These are phyloP conservation scores for Acanthamoeba culbertsoni DNA, from an alignment of 208 protist genomes.

Conservation along the genomic window DNA sequence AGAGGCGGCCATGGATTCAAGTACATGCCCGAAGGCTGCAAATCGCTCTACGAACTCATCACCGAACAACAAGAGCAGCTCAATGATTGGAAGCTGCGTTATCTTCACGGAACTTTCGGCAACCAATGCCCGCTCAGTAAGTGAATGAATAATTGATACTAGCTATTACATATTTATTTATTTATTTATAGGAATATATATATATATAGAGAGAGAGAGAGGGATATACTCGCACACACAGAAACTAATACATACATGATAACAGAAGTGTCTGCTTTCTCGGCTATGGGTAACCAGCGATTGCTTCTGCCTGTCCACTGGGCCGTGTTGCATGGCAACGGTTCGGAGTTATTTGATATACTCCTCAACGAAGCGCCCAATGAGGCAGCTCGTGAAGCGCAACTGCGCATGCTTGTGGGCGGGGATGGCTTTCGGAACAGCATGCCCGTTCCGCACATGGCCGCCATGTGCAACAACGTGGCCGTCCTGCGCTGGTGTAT, in stretches of 20 bases:
- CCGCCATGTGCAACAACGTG: neutral
- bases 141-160: neutral
- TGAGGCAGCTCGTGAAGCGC: neutral
- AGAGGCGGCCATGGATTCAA: neutral
- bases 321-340: neutral
- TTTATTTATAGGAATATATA: neutral
- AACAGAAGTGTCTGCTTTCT: neutral
- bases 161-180: neutral
- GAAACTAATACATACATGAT: neutral
- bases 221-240: neutral
- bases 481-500: neutral
- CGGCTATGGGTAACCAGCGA: neutral
- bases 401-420: neutral
- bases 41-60: neutral
- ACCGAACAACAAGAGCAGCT: neutral
- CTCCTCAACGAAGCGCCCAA: neutral
- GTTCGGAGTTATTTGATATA: neutral
- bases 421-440: neutral
- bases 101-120: neutral
- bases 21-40: neutral
- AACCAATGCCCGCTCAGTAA: neutral
- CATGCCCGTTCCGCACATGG: neutral
- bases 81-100: neutral
- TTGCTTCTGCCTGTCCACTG: neutral
- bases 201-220: neutral